Base-by-base conservation (phyloP, 441 rosid species). In the Pelargonium australe region DNA sequence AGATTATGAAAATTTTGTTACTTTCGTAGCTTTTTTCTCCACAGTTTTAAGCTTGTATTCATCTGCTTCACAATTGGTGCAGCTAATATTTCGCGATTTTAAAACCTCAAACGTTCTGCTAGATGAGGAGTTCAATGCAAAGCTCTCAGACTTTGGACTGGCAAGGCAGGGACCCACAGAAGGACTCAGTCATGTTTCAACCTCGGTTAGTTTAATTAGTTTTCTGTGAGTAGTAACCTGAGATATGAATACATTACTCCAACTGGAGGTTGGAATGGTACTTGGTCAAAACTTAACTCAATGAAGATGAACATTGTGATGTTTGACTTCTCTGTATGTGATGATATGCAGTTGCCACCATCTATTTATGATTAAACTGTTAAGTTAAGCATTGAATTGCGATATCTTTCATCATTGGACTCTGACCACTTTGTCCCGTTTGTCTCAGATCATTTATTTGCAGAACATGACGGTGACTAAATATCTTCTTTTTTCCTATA, bases 121-220 rank as follows among this genome's bases (percentile, higher is more conserved):
- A 12, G 98, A 88, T 40, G 93, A 89, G 80, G 86, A 86, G 61
- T 89, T 88, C 73, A 78, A 85, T 53, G 97, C 99, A 7, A 94
- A 94, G 76, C 95, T 94, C 74, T 94, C 97, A 4, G 99, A 94
- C 79, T 91, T 91, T 70, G 99, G 99, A 78, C 74, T 94, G 74
- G 97, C 97, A 61, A 84, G 97, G 76, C 90, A 81, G 82, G 99
- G 99, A 73, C 97, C 97, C 31, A 84, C 91, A 11, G 92, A 91
- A 79, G 96, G 99, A 70, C 83, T 80, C 37, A 89, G 95, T 55
- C 96, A 94, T 78, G 86, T 94, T 69, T 94, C 96, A 10, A 91
- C 99, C 69, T 65, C 91, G 49, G 99, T 91, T 80, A 87, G 91
- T 80, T 71, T 6, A 5, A 3, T n/a, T 51, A 51, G 3, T 20